Conservation (phyloP, 2,329 filamentous ascomycete species). For the Fusarium sp. region DNA sequence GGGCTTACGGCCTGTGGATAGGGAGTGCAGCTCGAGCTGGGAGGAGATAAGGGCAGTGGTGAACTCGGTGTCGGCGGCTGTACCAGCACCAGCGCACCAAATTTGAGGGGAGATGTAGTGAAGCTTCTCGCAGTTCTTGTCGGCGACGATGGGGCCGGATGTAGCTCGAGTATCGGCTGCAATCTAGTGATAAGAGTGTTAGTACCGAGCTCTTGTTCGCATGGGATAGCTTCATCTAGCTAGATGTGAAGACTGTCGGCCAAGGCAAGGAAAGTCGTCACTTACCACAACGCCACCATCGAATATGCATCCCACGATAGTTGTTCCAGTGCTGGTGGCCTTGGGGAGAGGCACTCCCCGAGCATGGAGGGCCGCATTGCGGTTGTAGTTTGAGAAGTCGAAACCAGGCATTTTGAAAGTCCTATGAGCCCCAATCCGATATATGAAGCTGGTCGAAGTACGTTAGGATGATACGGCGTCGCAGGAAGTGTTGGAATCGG, state of each 20-base stretch:
- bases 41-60: slow-evolving; percentile 98
- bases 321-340: slow-evolving; percentile 98
- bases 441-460: slow-evolving; percentile 12
- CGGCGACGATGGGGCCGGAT: slow-evolving; percentile 96
- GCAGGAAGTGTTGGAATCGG: slow-evolving; percentile 27
- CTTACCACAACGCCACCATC: slow-evolving; percentile 94
- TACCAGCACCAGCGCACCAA: slow-evolving; percentile 98
- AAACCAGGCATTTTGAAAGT: slow-evolving; percentile 86
- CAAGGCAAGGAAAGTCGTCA: slow-evolving; percentile 37
- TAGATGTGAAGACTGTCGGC: background rate
- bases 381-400: slow-evolving; percentile 99
- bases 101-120: slow-evolving; percentile 99
- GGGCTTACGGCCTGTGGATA: slow-evolving; percentile 95
- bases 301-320: slow-evolving; percentile 97
- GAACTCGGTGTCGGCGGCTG: slow-evolving; percentile 98
- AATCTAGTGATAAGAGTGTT: slow-evolving; percentile 69
- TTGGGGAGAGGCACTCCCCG: slow-evolving; percentile 95
- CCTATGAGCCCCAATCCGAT: slow-evolving; percentile 28
- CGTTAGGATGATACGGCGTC: slow-evolving; percentile 7
- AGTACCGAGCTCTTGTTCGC: slow-evolving; percentile 27
- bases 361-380: slow-evolving; percentile 95
- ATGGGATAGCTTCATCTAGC: slow-evolving; percentile 14
- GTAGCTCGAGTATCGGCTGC: slow-evolving; percentile 98
- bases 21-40: slow-evolving; percentile 95
- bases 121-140: slow-evolving; percentile 99